Evolutionary conservation across 306 rosid genomes (phyloP), one percentile per base, ranked within the genome.

Genomic region (Cicer bijugum): DNA sequence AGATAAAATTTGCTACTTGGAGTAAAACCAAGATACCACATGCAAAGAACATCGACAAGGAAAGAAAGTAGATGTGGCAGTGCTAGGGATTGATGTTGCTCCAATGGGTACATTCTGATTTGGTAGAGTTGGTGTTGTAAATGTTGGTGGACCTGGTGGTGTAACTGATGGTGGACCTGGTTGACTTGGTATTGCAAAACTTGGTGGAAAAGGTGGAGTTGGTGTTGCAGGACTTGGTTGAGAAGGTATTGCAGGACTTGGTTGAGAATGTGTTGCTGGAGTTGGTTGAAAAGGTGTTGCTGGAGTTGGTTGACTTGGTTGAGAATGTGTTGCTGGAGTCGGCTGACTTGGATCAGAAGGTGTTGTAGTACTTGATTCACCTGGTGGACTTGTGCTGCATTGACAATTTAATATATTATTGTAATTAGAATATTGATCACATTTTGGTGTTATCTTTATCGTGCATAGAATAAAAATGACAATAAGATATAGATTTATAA

Each of bases 381-480:
- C 50, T 45, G 81, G 78, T 10, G 88, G 84, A 44, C 82, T 75
- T 8, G 42, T 23, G 86, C 98, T 93, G 92, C 82, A 85, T 78
- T 80, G 37, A 53, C 46, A 69, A 67, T 60, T 28, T 28, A 28
- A 28, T 28, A 28, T 28, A 28, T 28, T 28, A 28, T 4, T 28
- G 72, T 10, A 15, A 76, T 80, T 58, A 77, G 78, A 23, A 67
- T 59, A 67, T 19, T 10, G 80, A 83, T 71, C 74, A 19, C 28
- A 59, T 51, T 55, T 50, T 71, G 44, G 23, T 28, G 35, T 73
- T 43, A 40, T 40, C 10, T 16, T 23, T 62, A 44, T 50, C n/a
- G 52, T 39, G 40, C n/a, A 50, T 39, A 40, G 67, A 55, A 48
- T 72, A 75, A 74, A 59, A 57, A 28, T 28, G 35, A 28, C 35